Percentiles rank a stretch among this genome's conserved stretches.
Conservation (phyloP, 1,284 basidiomycete genomes). For the Apiotrichum sp. region DNA sequence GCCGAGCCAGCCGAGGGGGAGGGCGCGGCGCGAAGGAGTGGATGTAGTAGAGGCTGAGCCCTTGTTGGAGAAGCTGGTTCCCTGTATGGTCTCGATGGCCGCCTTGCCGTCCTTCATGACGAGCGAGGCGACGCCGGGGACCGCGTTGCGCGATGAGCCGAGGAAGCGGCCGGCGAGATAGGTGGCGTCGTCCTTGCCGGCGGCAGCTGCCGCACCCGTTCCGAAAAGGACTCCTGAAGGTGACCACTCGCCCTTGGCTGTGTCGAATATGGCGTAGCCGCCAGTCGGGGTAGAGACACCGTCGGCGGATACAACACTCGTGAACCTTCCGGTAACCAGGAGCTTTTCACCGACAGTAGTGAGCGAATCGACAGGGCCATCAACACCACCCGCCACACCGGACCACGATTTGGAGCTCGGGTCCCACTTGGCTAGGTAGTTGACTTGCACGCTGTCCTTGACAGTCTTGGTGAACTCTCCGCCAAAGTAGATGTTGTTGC, state of each 20-base stretch:
- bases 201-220: conserved; percentile 60
- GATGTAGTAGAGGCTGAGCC: conserved; percentile 18
- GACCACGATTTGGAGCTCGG: conserved; percentile 62
- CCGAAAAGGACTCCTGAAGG: conserved; percentile 68
- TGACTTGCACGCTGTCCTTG: conserved; percentile 54
- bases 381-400: conserved; percentile 65
- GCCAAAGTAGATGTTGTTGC: conserved; percentile 68
- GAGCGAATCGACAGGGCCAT: conserved; percentile 62
- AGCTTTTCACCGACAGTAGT: conserved; percentile 50
- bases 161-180: conserved; percentile 49
- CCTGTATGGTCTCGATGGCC: conserved; percentile 24
- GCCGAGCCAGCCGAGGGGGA: conserved; percentile 21
- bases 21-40: background rate
- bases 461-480: conserved; percentile 73
- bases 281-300: conserved; percentile 50
- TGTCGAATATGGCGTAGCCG: conserved; percentile 74
- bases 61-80: conserved; percentile 28
- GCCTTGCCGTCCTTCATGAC: conserved; percentile 34
- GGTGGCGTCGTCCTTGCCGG: conserved; percentile 44
- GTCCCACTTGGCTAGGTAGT: conserved; percentile 70
- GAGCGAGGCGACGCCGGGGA: conserved; percentile 48
- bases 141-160: conserved; percentile 43
- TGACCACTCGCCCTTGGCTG: conserved; percentile 60
- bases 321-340: conserved; percentile 71
- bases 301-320: conserved; percentile 50